Conservation (phyloP, 2,329 filamentous ascomycete genomes). For the Aaosphaeria arxii region DNA sequence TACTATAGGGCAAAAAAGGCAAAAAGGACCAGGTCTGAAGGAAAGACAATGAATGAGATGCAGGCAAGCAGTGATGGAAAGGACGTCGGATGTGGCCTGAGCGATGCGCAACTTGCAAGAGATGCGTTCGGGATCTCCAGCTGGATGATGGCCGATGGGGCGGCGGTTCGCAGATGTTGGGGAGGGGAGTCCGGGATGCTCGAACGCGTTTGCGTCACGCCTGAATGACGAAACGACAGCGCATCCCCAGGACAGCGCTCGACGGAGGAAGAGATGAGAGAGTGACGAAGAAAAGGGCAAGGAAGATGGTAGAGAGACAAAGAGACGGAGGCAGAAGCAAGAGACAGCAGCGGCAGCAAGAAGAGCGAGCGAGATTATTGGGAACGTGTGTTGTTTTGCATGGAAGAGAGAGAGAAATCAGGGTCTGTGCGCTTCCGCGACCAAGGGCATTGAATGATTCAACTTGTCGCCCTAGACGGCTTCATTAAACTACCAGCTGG, state of each 20-base stretch:
- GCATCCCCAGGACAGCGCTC: slow-evolving; percentile 29
- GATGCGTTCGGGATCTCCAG: slow-evolving; percentile 1
- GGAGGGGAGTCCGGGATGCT: slow-evolving; percentile 17
- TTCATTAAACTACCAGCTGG: no score
- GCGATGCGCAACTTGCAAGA: slow-evolving; percentile 18
- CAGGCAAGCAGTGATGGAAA: slow-evolving; percentile 7
- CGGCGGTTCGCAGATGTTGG: slow-evolving; percentile 1
- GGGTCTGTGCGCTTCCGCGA: no score
- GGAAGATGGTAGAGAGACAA: slow-evolving; percentile 17
- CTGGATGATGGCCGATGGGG: no score
- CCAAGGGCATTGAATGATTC: no score
- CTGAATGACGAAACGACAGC: slow-evolving; percentile 19
- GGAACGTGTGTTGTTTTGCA: slow-evolving; percentile 8
- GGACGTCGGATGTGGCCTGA: slow-evolving; percentile 14
- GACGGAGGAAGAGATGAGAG: slow-evolving; percentile 6
- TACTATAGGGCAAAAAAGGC: no score
- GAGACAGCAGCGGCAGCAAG: slow-evolving; percentile 9
- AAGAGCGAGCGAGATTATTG: slow-evolving; percentile 17
- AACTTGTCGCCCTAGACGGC: no score
- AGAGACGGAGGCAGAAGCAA: slow-evolving; percentile 12
- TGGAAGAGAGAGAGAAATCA: no score
- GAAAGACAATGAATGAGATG: slow-evolving; percentile 1
- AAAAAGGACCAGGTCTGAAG: not conserved
- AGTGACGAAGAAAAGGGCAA: slow-evolving; percentile 1
- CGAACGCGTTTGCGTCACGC: slow-evolving; percentile 26